Base-by-base conservation (phyloP, 2,329 filamentous ascomycete species). In the Diaporthe batatas region DNA sequence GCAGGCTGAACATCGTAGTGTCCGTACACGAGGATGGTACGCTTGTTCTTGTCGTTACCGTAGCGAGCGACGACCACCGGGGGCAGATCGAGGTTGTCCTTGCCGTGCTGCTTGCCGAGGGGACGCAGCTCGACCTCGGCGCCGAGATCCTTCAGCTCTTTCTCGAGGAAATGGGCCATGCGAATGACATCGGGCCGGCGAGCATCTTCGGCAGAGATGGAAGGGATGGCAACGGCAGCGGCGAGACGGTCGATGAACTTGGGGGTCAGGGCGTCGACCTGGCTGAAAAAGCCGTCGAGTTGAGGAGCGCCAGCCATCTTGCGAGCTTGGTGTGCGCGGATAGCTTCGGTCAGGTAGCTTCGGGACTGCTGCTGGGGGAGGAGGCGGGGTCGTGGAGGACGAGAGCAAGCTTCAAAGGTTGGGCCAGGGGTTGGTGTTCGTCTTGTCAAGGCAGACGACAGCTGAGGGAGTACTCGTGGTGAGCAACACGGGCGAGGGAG, bases 1-100 rank as follows among this genome's bases (percentile, higher is more conserved):
- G 96, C 96, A 34, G 96, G 96, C 85, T 99, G 96, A 47, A 99
- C 96, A 82, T 99, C 96, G 86, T 99, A 99, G 87, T 99, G 96
- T 62, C 96, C 96, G 81, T 99, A 99, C 59, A 99, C 94, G 75
- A 99, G 89, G 77, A 99, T 96, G 47, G 95, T 98, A 74, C 94
- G 91, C 90, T 98, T 99, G 83, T 90, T 94, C 83, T 93, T 92
- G 83, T 98, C 95, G 83, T 91, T 94, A 77, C 96, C 95, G 83
- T 98, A 98, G 77, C 96, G 92, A 65, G 92, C 96, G 75, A 99
- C 90, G 71, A 99, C 91, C 68, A 98, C 95, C 1, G 96, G 96
- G 4, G 96, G 96, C 21, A 99, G 92, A 72, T 98, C 92, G 77
- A 99, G 91, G 78, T 95, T 88, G 80, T 97, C 94, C 82, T 94